These are phyloP conservation scores for Vickermania spadyakhi DNA, from an alignment of 208 protist genomes.

Conservation along the genomic window DNA sequence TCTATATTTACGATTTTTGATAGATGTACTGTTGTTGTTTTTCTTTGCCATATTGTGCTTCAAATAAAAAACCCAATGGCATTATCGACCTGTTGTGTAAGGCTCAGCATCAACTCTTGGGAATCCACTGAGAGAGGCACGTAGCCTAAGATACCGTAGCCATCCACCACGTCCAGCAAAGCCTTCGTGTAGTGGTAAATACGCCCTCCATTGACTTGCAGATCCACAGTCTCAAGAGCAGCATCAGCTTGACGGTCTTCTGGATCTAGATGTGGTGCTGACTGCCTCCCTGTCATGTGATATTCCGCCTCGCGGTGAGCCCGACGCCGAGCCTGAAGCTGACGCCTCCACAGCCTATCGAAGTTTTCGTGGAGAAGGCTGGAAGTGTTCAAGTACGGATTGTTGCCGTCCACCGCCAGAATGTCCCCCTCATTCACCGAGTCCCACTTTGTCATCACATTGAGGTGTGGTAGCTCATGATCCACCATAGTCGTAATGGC, in stretches of 20 bases:
- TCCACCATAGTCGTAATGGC: conserved; percentile 95
- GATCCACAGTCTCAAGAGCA: conserved; percentile 36
- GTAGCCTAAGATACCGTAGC: conserved; percentile 93
- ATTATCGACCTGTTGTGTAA: conserved; percentile 81
- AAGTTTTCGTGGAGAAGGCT: conserved; percentile 75
- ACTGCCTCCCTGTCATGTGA: conserved; percentile 8
- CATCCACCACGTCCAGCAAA: conserved; percentile 90
- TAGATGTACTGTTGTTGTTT: not conserved
- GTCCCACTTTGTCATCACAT: conserved; percentile 98
- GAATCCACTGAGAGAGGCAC: conserved; percentile 79
- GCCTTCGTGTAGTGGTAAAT: conserved; percentile 70
- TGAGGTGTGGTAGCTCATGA: conserved; percentile 94
- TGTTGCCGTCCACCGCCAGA: conserved; percentile 75
- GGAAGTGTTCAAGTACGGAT: conserved; percentile 48
- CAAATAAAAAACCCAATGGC: conserved; percentile 70
- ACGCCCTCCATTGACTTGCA: conserved; percentile 50
- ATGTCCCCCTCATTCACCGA: conserved; percentile 53
- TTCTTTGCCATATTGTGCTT: not conserved
- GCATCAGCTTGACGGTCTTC: conserved; percentile 10
- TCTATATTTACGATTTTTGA: conserved; percentile 5
- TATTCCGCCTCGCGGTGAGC: conserved; percentile 34
- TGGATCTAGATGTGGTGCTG: conserved; percentile 17
- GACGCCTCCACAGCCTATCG: conserved; percentile 58
- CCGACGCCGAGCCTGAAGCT: conserved; percentile 37
- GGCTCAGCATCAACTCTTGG: conserved; percentile 76